Evolutionary conservation across 1,139 yeast species (phyloP), one percentile per base, ranked within the genome.

Genomic region (Debaryomyces fabryi): DNA sequence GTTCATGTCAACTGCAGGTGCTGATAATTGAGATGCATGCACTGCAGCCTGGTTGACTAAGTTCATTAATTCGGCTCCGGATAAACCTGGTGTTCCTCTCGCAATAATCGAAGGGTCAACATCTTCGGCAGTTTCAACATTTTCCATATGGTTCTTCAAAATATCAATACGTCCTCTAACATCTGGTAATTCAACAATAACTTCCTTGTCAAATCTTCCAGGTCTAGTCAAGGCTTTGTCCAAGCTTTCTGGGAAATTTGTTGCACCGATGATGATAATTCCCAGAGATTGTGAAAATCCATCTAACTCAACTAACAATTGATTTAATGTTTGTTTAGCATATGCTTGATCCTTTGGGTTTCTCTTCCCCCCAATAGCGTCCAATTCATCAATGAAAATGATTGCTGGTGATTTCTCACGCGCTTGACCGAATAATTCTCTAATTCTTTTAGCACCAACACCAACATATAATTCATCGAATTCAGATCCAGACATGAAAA

Each of bases 151-250:
- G 64, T 88, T 97, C 63, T 83, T 85, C 66, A 95, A 78, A 55
- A 95, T 95, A 58, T 91, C 97, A 43, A 93, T 80, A 65, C 99
- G 85, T 43, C 99, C 99, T 62, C 99, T 83, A 20, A 95, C 98
- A 71, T 95, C 99, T 4, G 99, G 99, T 56, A 95, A 79, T 53
- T 92, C 97, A 39, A 95, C 99, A 59, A 88, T 85, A 23, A 95
- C 98, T 61, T 89, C 87, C 71, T 93, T 93, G 70, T 95, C 99
- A 64, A 95, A 95, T 69, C 99, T 83, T 34, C 99, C 99, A 6
- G 99, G 99, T 71, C 99, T 86, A 0, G 98, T 92, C 59, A 95
- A 79, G 1, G 99, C 99, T 68, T 92, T 91, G 70, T 93, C 99
- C 52, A 93, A 79, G 51, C 96, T 83, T 68, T 95, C 98, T 9